Evolutionary conservation across 2,329 filamentous ascomycete species (phyloP), one percentile per base, ranked within the genome.

Genomic region (Pseudogymnoascus sp.): DNA sequence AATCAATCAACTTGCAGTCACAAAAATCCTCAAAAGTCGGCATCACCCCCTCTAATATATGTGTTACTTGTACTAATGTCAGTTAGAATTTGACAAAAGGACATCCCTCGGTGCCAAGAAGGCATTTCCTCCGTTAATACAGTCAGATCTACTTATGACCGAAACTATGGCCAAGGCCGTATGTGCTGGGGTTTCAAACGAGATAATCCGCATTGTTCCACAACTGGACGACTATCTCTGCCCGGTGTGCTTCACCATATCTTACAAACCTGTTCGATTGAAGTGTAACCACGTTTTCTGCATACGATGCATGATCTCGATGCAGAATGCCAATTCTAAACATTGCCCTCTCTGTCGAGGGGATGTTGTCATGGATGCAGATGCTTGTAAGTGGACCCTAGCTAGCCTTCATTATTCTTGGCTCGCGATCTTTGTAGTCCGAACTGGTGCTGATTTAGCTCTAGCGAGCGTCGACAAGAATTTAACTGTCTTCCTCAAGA

Each of bases 201-300:
- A 91, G 65, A 80, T 96, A 3, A 80, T 96, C 17, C 82, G 83
- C 10, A 79, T 89, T 50, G 87, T 96, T 6, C 91, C 91, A 0
- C 90, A 92, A 70, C 76, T 95, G n/a, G 87, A 91, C 71, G 91
- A 96, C 75, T 93, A 92, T 75, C 80, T 87, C 8, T 96, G 91
- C 69, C 90, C 91, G 1, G 85, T 95, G 65, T 95, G 91, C 76
- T 87, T 88, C 69, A 83, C 83, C 47, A 85, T 96, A 64, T 85
- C 88, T n/a, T 95, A 89, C 80, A 85, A 90, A 69, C 91, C 91
- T 0, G 84, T 96, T n/a, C 84, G 87, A 23, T 79, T 96, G 35
- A 81, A 82, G 13, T 96, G 91, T 74, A 78, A 82, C 28, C 90
- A 95, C 68, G 78, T 93, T 13, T 93, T 93, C 71, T 96, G 91